A percentile compares a stretch with the other conserved stretches of the same genome.
These are phyloP conservation scores for Cercophora newfieldiana DNA, from an alignment of 495 filamentous ascomycete species.

Conservation along the genomic window DNA sequence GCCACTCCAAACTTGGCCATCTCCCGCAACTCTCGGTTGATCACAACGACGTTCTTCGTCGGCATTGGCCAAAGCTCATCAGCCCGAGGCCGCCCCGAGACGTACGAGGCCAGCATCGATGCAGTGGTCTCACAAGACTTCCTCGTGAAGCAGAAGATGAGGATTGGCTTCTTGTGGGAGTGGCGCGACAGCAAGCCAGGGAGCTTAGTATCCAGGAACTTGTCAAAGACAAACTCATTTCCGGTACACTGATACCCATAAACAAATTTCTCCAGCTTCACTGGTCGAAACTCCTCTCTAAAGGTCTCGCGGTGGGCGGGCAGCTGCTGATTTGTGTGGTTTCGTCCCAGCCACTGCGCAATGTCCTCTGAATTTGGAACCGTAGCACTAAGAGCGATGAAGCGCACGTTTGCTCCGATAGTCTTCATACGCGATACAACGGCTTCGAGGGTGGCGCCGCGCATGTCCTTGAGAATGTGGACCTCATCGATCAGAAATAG, in stretches of 20 bases:
- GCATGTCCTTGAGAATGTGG: constrained; percentile 85
- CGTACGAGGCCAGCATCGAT: constrained; percentile 67
- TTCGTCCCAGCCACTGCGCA: constrained; percentile 85
- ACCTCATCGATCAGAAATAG: constrained; percentile 96
- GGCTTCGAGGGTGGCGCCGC: constrained; percentile 91
- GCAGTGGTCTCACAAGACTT: constrained; percentile 78
- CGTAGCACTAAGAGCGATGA: constrained; percentile 90
- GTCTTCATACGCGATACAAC: constrained; percentile 97
- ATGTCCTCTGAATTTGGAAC: constrained; percentile 92
- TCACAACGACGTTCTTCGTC: constrained; percentile 51
- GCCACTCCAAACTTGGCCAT: constrained; percentile 72
- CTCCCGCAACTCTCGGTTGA: constrained; percentile 63
- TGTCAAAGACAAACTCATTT: constrained; percentile 91
- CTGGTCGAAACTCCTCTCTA: constrained; percentile 87
- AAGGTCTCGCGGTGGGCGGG: constrained; percentile 79
- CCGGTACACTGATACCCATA: constrained; percentile 63
- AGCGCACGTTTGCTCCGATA: constrained; percentile 81
- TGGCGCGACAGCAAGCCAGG: constrained; percentile 74
- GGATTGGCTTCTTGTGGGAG: constrained; percentile 78
- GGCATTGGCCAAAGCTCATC: constrained; percentile 72
- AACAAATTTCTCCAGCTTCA: constrained; percentile 83
- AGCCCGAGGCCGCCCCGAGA: constrained; percentile 54
- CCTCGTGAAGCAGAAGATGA: constrained; percentile 89
- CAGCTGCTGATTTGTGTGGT: constrained; percentile 62
- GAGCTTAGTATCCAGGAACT: constrained; percentile 70